Conservation (phyloP, 208 protist species). For the Crithidia mellificae region DNA sequence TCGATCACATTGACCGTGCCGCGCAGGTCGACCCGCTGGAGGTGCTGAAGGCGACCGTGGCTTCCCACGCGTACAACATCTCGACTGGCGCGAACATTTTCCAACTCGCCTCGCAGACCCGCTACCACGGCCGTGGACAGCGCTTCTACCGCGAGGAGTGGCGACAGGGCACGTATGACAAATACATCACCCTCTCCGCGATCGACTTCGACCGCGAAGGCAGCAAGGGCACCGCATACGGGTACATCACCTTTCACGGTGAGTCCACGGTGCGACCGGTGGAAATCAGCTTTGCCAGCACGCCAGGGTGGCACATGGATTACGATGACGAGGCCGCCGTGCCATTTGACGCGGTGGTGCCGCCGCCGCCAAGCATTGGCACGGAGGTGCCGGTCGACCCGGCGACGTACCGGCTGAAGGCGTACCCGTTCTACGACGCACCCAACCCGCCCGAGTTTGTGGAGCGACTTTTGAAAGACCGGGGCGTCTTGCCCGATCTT, state of each 20-base stretch:
- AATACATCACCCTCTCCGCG: slow-evolving; percentile 81
- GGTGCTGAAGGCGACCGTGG: slow-evolving; percentile 77
- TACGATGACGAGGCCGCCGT: slow-evolving; percentile 57
- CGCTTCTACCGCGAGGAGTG: slow-evolving; percentile 86
- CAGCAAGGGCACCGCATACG: slow-evolving; percentile 77
- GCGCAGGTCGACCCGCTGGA: slow-evolving; percentile 85
- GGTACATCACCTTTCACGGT: slow-evolving; percentile 90
- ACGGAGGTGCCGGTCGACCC: slow-evolving; percentile 86
- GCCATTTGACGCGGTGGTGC: slow-evolving; percentile 65
- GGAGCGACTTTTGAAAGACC: slow-evolving; percentile 83
- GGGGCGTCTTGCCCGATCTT: slow-evolving; percentile 81
- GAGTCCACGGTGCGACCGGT: slow-evolving; percentile 81
- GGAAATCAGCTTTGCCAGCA: slow-evolving; percentile 69
- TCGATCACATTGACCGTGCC: slow-evolving; percentile 74
- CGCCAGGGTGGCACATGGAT: slow-evolving; percentile 79
- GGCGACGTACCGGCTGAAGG: slow-evolving; percentile 62
- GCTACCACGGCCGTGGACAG: slow-evolving; percentile 74
- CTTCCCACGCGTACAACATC: slow-evolving; percentile 77
- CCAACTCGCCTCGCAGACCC: slow-evolving; percentile 74
- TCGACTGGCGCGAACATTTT: slow-evolving; percentile 88
- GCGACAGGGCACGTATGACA: slow-evolving; percentile 88
- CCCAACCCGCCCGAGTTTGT: slow-evolving; percentile 89
- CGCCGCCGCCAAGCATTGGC: slow-evolving; percentile 82
- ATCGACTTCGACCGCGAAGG: slow-evolving; percentile 82
- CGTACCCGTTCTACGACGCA: slow-evolving; percentile 89